Conservation (phyloP, 148 eudicot genomes). For the Mesembryanthemum crystallinum region DNA sequence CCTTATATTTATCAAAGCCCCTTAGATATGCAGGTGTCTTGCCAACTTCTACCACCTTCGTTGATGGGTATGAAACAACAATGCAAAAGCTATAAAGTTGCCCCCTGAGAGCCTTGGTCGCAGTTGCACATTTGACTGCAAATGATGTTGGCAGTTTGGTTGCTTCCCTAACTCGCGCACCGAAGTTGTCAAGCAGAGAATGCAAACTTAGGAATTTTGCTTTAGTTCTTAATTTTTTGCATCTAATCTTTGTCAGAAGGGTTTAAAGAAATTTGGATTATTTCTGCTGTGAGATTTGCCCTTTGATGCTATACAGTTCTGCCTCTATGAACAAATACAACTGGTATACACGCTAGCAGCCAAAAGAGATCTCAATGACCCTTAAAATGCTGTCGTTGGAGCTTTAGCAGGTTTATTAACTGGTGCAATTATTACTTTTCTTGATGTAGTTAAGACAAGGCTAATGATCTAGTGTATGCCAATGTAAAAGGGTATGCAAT, state of each 20-base stretch:
- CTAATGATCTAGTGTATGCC: conserved; percentile 86
- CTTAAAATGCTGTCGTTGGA: conserved; percentile 92
- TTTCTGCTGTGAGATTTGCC: conserved; percentile 92
- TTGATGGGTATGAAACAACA: conserved; percentile 95
- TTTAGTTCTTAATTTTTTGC: conserved; percentile 85
- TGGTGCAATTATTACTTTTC: conserved; percentile 91
- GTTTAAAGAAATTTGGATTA: conserved; percentile 89
- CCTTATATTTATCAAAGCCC: no score
- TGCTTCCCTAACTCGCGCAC: conserved; percentile 93
- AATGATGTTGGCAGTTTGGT: conserved; percentile 91
- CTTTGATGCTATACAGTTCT: conserved; percentile 96
- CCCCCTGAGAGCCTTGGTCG: conserved; percentile 87
- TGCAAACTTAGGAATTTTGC: conserved; percentile 92
- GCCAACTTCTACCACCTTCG: conserved; percentile 89
- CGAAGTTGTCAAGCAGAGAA: conserved; percentile 98
- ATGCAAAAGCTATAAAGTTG: conserved; percentile 68
- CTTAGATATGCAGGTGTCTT: no score
- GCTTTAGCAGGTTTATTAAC: conserved; percentile 94
- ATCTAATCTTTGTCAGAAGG: conserved; percentile 82
- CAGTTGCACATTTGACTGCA: conserved; percentile 90
- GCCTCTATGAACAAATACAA: conserved; percentile 92
- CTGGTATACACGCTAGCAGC: conserved; percentile 88
- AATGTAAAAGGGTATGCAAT: conserved; percentile 75
- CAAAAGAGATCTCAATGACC: conserved; percentile 83
- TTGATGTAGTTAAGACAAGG: conserved; percentile 93